Percentiles rank a stretch among this genome's conserved stretches.
Evolutionary conservation across 768 basidiomycete species (phyloP).

Genomic region (Kondoa subrosea): DNA sequence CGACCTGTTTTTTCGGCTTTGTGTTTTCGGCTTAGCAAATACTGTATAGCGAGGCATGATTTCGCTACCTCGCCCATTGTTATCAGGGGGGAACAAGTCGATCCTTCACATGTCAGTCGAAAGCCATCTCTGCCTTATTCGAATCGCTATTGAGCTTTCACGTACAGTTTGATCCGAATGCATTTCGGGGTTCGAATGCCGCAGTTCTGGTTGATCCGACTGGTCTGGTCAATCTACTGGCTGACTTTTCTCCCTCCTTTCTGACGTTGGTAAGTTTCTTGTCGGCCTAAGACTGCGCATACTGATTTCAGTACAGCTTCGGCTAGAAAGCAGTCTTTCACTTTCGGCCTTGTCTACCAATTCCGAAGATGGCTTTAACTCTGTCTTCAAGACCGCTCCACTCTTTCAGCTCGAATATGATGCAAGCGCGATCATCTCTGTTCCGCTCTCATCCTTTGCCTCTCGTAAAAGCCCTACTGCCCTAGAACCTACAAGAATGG

Average conservation of each 20-base stretch:
- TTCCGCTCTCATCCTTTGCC: not conserved
- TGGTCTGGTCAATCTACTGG: not conserved
- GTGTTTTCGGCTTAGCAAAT: too few relatives aligned
- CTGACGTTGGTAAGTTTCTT: not conserved
- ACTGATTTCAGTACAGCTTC: not conserved
- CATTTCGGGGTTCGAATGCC: not conserved
- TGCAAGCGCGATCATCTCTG: not conserved
- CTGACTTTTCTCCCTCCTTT: not conserved
- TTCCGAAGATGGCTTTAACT: constrained; percentile 1
- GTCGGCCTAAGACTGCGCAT: not conserved
- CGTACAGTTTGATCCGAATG: not conserved
- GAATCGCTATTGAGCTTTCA: not conserved
- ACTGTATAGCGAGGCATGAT: not conserved
- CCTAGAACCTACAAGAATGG: constrained; percentile 10
- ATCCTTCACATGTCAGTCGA: not conserved
- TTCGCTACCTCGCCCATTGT: not conserved
- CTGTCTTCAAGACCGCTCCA: not conserved
- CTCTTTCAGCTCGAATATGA: not conserved
- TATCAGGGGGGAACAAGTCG: not conserved
- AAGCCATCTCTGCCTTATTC: not conserved
- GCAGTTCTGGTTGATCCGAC: not conserved
- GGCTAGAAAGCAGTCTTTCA: not conserved
- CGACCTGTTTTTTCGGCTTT: too few relatives aligned
- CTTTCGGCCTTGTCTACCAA: not conserved
- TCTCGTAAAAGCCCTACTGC: not conserved